Conservation (phyloP, 2,329 filamentous ascomycete species). For the Fusarium virguliforme region DNA sequence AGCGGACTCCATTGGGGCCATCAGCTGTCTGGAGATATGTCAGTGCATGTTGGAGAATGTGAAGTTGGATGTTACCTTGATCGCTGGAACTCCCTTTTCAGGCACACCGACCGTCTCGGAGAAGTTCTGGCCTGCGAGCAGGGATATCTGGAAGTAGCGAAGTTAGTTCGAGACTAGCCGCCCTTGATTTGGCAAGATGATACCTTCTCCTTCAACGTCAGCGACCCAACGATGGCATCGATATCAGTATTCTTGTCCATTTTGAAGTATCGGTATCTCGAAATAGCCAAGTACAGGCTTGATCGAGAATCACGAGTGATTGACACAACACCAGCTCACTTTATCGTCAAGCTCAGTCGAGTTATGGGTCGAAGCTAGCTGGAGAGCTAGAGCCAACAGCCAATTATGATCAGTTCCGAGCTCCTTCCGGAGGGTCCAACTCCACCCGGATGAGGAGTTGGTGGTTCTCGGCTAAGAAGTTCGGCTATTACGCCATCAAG, state of each 20-base stretch:
- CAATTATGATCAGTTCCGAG: constrained; percentile 18
- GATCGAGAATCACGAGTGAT: constrained; percentile 3
- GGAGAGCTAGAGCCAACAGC: not conserved
- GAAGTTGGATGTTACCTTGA: constrained; percentile 26
- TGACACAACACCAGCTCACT: constrained; percentile 6
- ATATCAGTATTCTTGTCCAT: constrained; percentile 28
- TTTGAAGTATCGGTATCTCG: not conserved
- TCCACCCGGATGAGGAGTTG: constrained; percentile 10
- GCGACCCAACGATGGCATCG: constrained; percentile 28
- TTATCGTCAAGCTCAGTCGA: not conserved
- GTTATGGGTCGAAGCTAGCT: not conserved
- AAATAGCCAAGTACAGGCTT: not conserved
- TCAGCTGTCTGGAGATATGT: constrained; percentile 45
- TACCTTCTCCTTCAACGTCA: constrained; percentile 47
- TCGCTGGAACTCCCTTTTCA: constrained; percentile 41
- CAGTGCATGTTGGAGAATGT: accelerated
- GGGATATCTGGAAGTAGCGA: constrained; percentile 29
- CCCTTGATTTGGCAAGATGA: not conserved
- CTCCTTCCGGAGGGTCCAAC: constrained; percentile 2
- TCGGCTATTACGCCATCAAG: constrained; percentile 3
- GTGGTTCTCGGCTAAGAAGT: constrained; percentile 8
- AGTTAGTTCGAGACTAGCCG: constrained; percentile 1
- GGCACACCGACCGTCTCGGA: constrained; percentile 42
- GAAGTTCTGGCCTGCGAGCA: constrained; percentile 47
- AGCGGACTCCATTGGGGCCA: constrained; percentile 57